phyloP scores from a whole-genome alignment of 2,329 filamentous ascomycete genomes.

The Paramyrothecium sp. region DNA sequence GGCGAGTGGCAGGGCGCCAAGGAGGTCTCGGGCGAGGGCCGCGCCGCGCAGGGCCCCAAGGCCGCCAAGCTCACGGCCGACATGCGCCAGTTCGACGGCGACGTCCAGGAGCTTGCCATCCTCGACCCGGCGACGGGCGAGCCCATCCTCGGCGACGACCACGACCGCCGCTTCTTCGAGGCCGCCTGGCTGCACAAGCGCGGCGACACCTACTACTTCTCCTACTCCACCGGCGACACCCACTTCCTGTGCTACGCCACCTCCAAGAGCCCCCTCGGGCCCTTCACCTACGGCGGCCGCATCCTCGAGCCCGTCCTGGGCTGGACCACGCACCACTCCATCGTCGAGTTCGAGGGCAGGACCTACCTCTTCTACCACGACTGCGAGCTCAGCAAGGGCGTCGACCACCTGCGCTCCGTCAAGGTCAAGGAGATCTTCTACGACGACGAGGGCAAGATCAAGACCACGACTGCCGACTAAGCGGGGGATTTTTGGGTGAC shows the following conservation, averaged over 20 bases:
- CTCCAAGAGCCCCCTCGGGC: slow-evolving; percentile 63
- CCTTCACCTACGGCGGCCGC: slow-evolving; percentile 69
- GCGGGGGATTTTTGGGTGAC: background rate
- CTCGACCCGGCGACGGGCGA: slow-evolving; percentile 59
- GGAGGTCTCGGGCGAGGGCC: slow-evolving; percentile 57
- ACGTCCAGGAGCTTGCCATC: slow-evolving; percentile 61
- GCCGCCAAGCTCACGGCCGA: slow-evolving; percentile 63
- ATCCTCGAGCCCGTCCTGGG: slow-evolving; percentile 75
- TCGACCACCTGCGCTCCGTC: slow-evolving; percentile 70
- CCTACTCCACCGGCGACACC: slow-evolving; percentile 75
- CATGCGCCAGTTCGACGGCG: slow-evolving; percentile 60
- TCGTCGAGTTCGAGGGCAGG: slow-evolving; percentile 68
- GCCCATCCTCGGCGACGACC: slow-evolving; percentile 64
- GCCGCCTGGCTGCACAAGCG: slow-evolving; percentile 79
- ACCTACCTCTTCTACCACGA: slow-evolving; percentile 81
- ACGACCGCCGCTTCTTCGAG: slow-evolving; percentile 76
- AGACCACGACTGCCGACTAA: slow-evolving; percentile 30
- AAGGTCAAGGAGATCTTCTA: slow-evolving; percentile 77
- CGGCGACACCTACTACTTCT: slow-evolving; percentile 69
- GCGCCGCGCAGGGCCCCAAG: slow-evolving; percentile 61
- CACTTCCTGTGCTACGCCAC: slow-evolving; percentile 72
- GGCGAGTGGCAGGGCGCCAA: slow-evolving; percentile 50
- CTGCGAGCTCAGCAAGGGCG: slow-evolving; percentile 64
- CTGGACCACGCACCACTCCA: slow-evolving; percentile 81
- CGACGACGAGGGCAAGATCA: slow-evolving; percentile 62